These are phyloP conservation scores for Amphirosellinia nigrospora DNA, from an alignment of 495 filamentous ascomycete species.

Conservation along the genomic window DNA sequence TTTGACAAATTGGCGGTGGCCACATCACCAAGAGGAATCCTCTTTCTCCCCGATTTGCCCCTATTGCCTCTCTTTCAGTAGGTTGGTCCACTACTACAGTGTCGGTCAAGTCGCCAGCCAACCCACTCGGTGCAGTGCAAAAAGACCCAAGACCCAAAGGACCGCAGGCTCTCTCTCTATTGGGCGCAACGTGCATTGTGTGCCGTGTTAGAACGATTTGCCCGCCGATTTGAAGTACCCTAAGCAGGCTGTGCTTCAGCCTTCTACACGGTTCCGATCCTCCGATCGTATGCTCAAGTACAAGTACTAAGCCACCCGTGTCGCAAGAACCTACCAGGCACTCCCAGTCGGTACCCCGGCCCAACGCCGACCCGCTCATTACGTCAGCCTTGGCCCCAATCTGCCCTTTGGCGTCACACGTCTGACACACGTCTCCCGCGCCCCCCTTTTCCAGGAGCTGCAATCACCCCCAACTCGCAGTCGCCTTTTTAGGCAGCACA, in stretches of 20 bases:
- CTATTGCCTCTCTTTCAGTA: constrained; percentile 16
- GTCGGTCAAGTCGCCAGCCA: constrained; percentile 20
- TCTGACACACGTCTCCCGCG: constrained; percentile 32
- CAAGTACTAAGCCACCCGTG: constrained; percentile 2
- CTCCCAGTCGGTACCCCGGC: constrained; percentile 11
- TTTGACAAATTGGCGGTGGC: constrained; percentile 43
- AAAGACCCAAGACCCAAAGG: constrained; percentile 7
- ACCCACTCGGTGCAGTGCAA: constrained; percentile 12
- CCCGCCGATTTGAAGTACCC: background rate
- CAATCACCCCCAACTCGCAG: background rate
- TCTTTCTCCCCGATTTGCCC: constrained; percentile 31
- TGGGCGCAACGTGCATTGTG: constrained; percentile 15
- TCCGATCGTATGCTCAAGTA: constrained; percentile 34
- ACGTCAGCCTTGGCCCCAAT: constrained; percentile 46
- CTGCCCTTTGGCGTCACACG: constrained; percentile 35
- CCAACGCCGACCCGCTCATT: constrained; percentile 34
- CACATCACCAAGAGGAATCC: constrained; percentile 41
- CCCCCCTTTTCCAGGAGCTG: constrained; percentile 22
- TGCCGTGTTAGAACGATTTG: background rate
- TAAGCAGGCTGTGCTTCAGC: constrained; percentile 29
- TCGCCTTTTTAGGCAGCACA: constrained; percentile 22
- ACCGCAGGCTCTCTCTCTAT: constrained; percentile 11
- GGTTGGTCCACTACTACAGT: constrained; percentile 18
- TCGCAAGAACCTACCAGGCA: constrained; percentile 17
- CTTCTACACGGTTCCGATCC: constrained; percentile 28